phyloP scores from a whole-genome alignment of 2,329 filamentous ascomycete genomes.

The Trichoderma sp. region DNA sequence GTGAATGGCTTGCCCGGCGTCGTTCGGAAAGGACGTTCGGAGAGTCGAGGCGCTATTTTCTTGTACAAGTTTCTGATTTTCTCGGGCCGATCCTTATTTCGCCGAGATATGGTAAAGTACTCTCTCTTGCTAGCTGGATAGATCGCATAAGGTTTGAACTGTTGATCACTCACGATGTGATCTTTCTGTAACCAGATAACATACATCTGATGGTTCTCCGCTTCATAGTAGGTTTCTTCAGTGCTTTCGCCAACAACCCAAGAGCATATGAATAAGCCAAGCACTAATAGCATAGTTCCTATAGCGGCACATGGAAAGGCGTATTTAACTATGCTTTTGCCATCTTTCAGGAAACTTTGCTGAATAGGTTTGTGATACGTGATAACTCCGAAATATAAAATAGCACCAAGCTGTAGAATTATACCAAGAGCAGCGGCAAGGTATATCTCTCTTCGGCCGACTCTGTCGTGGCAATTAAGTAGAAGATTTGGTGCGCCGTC shows the following conservation, averaged over 20 bases:
- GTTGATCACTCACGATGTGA: background rate
- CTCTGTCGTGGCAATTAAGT: slow-evolving; percentile 4
- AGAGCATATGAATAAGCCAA: slow-evolving; percentile 39
- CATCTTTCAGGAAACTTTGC: background rate
- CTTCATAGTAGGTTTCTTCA: slow-evolving; percentile 32
- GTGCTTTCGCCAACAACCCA: slow-evolving; percentile 42
- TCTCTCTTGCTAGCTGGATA: background rate
- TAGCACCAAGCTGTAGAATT: background rate
- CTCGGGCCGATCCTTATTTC: too few species aligned
- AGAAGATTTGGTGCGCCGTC: background rate
- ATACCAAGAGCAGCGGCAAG: background rate
- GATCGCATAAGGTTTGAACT: background rate
- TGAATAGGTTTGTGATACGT: background rate
- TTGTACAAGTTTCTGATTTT: too few species aligned
- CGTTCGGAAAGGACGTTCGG: too few species aligned
- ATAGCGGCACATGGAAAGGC: slow-evolving; percentile 35
- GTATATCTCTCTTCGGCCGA: background rate
- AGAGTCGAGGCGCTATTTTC: too few species aligned
- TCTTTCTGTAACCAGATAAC: slow-evolving; percentile 39
- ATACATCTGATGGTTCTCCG: background rate
- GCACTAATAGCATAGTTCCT: slow-evolving; percentile 37
- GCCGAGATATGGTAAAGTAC: background rate
- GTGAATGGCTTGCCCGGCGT: too few species aligned
- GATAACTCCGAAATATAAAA: background rate
- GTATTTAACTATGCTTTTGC: slow-evolving; percentile 24